Evolutionary conservation across 495 filamentous ascomycete genomes (phyloP), one percentile per base, ranked within the genome.

Genomic region (Tuber magnatum): DNA sequence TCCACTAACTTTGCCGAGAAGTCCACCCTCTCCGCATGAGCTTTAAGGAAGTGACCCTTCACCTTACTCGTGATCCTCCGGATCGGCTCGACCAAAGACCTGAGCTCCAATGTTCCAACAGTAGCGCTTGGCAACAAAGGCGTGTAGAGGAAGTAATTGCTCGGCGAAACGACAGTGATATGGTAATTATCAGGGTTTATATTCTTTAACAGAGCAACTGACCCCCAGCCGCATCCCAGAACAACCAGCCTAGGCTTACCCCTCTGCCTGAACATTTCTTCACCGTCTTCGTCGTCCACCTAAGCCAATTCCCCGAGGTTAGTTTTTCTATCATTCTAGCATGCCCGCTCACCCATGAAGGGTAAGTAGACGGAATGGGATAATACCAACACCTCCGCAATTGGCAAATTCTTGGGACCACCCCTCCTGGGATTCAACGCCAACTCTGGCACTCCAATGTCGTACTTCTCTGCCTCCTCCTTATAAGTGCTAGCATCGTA

Each of bases 41-140:
- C 96, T 80, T 93, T 93, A 40, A 99, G 83, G 82, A 96, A 99
- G 83, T 97, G 96, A 24, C 96, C 96, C 69, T 88, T 87, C 4
- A 97, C 88, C 72, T 88, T 86, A 65, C 88, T 84, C 39, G 97
- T 87, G 71, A 98, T 95, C 16, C 92, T 88, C 69, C 96, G 87
- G 71, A 99, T 92, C 2, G 96, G 96, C 84, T 99, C 96, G 32
- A 97, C 92, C 77, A 99, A 84, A 39, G 93, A 95, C 78, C 93
- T 87, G 79, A 97, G 86, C 78, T 97, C 95, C 74, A 99, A 84
- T 0, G 96, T 99, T 0, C 96, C 96, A 40, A 99, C 96, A 0
- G 96, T 99, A 12, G 94, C 96, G 35, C 92, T 94, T 2, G 96
- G 96, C 35, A 99, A 86, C 92, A 99, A 97, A 4, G 96, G 96